Evolutionary conservation across 371 early-diverging fungal genomes (phyloP).

Genomic region (Mortierella sp.): DNA sequence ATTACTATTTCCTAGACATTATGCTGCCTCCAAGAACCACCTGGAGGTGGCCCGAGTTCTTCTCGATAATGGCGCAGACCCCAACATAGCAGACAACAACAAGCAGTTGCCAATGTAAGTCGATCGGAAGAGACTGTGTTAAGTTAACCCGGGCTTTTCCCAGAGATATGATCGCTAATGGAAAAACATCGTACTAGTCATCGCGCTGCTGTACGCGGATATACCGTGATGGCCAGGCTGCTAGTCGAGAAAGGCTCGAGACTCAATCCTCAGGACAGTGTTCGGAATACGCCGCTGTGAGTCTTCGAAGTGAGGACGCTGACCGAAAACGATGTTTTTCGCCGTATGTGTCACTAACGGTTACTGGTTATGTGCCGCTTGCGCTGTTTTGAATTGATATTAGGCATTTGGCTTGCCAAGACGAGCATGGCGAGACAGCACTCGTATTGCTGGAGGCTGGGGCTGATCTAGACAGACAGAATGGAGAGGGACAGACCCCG

Average conservation of each 20-base stretch:
- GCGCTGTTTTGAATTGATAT: background rate
- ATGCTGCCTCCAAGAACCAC: slow-evolving; percentile 68
- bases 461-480: slow-evolving; percentile 60
- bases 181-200: slow-evolving; percentile 51
- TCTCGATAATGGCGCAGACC: slow-evolving; percentile 58
- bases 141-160: background rate
- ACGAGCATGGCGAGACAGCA: slow-evolving; percentile 69
- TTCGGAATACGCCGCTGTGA: slow-evolving; percentile 66
- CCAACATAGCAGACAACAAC: slow-evolving; percentile 59
- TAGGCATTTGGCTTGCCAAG: slow-evolving; percentile 71
- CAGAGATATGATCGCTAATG: background rate
- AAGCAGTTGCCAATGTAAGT: slow-evolving; percentile 67
- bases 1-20: slow-evolving; percentile 54
- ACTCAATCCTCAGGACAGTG: slow-evolving; percentile 62
- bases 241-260: slow-evolving; percentile 59
- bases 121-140: slow-evolving; percentile 4
- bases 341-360: too few relatives aligned
- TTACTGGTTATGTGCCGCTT: too few relatives aligned
- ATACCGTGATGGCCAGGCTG: slow-evolving; percentile 57
- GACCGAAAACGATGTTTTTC: too few relatives aligned
- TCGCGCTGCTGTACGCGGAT: slow-evolving; percentile 64
- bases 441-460: slow-evolving; percentile 59
- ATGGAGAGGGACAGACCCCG: slow-evolving; percentile 59
- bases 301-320: too few relatives aligned
- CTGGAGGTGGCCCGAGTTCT: slow-evolving; percentile 60